Conservation (phyloP, 371 early-diverging fungal genomes). For the Zopfochytrium polystomum region DNA sequence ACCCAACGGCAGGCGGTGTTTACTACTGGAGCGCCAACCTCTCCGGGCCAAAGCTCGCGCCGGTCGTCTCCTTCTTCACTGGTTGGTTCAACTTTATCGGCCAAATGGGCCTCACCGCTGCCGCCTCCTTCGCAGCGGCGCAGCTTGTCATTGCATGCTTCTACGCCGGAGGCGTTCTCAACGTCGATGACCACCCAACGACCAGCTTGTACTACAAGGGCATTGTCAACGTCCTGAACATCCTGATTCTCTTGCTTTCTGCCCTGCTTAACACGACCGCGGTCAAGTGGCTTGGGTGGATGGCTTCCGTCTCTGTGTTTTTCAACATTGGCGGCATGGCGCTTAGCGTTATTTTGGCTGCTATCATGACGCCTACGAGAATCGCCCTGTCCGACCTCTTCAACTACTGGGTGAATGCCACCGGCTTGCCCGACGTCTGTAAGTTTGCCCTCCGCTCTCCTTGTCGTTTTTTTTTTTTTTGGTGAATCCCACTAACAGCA, state of each 20-base stretch:
- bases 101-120: constrained; percentile 30
- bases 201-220: not conserved
- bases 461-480: too few relatives aligned
- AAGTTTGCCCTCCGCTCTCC: too few relatives aligned
- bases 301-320: not conserved
- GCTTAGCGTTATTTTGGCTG: constrained; percentile 5
- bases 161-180: constrained; percentile 17
- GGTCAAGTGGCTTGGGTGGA: not conserved
- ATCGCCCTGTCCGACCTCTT: constrained; percentile 4
- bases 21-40: constrained; percentile 15
- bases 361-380: constrained; percentile 19
- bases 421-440: constrained; percentile 19
- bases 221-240: constrained; percentile 7
- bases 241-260: constrained; percentile 7
- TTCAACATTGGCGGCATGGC: constrained; percentile 5
- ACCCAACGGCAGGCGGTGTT: constrained; percentile 66
- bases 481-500: too few relatives aligned
- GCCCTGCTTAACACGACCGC: not conserved
- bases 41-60: constrained; percentile 15
- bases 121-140: constrained; percentile 27
- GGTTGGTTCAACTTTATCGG: constrained; percentile 37
- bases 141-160: too few relatives aligned
- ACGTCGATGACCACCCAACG: not conserved
- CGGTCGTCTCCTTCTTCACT: constrained; percentile 29
- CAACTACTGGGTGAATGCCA: constrained; percentile 12